Evolutionary conservation across 2,329 filamentous ascomycete species (phyloP).

Genomic region (Sporothrix luriei): DNA sequence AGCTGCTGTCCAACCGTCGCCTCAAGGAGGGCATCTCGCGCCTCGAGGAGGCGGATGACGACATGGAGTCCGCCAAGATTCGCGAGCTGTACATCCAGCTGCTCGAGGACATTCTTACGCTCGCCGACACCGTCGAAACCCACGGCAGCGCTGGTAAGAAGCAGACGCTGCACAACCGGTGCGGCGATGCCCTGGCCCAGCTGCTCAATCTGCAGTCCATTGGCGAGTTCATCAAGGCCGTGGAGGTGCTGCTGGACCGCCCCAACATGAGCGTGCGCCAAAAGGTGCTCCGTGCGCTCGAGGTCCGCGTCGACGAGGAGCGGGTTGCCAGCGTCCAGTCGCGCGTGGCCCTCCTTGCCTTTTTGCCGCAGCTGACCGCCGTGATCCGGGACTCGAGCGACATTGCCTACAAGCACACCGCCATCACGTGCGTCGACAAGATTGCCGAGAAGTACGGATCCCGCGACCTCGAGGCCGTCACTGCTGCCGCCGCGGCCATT

Average conservation of each 20-base stretch:
- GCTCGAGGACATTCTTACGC: constrained; percentile 64
- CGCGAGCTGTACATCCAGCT: constrained; percentile 70
- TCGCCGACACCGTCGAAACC: constrained; percentile 66
- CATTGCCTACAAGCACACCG: constrained; percentile 77
- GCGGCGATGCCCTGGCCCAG: constrained; percentile 72
- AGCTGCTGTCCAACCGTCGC: constrained; percentile 60
- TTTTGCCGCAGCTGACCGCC: constrained; percentile 75
- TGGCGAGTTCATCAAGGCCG: constrained; percentile 83
- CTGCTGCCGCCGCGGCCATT: constrained; percentile 74
- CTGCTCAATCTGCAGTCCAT: constrained; percentile 85
- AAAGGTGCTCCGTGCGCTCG: constrained; percentile 79
- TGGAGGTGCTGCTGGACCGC: constrained; percentile 77
- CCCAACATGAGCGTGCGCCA: constrained; percentile 74
- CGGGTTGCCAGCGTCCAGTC: constrained; percentile 69
- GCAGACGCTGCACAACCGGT: constrained; percentile 59
- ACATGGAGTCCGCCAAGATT: constrained; percentile 66
- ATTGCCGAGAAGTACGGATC: constrained; percentile 95
- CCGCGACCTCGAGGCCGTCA: constrained; percentile 77
- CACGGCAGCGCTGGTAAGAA: constrained; percentile 2
- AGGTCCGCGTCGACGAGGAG: constrained; percentile 74
- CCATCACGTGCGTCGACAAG: constrained; percentile 86
- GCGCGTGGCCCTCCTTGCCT: constrained; percentile 71
- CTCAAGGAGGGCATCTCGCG: constrained; percentile 59
- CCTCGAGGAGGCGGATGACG: constrained; percentile 63
- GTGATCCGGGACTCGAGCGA: constrained; percentile 75